Evolutionary conservation across 2,329 filamentous ascomycete species (phyloP), one percentile per base, ranked within the genome.

Genomic region (Paracorniculantispora psalliotae): DNA sequence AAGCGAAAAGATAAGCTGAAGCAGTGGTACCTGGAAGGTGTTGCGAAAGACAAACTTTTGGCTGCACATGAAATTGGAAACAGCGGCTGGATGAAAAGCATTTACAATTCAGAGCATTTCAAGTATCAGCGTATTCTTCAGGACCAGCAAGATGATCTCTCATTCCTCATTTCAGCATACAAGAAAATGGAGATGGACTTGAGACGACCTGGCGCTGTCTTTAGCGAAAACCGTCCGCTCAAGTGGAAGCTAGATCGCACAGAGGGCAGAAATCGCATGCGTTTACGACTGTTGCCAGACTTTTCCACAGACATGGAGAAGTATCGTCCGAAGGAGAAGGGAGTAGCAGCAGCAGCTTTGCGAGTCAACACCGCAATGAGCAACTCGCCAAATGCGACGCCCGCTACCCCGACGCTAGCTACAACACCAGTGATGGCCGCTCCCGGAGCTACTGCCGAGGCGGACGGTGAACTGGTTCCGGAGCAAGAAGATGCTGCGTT

Each of bases 191-290:
- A 93, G 60, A 81, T 87, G 58, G 88, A 93, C 60, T 77, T 97
- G 59, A 83, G 83, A 63, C 85, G 92, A 21, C 90, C 92, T 1
- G 91, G 91, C 26, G 92, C 90, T 1, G 81, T 97, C 1, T 89
- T 96, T 61, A 86, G 88, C 54, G 83, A 88, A 39, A 77, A 81
- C 0, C 77, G 79, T 2, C 72, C 82, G 1, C 78, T 79, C 0
- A 96, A 89, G 71, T 99, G 93, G 93, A 92, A 93, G 67, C 82
- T 99, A 15, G 94, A 99, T 69, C 88, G 96, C 67, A 97, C 94
- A 0, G 94, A 99, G 75, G 93, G 94, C 12, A 87, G 92, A 12
- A 96, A 97, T 71, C 87, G 96, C 19, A 97, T 97, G 91, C 86
- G 96, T 17, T 80, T 96, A 66, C 86, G 94, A 28, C 83, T 96